Conservation (phyloP, 257 asterid genomes). For the Knoxia roxburghii region DNA sequence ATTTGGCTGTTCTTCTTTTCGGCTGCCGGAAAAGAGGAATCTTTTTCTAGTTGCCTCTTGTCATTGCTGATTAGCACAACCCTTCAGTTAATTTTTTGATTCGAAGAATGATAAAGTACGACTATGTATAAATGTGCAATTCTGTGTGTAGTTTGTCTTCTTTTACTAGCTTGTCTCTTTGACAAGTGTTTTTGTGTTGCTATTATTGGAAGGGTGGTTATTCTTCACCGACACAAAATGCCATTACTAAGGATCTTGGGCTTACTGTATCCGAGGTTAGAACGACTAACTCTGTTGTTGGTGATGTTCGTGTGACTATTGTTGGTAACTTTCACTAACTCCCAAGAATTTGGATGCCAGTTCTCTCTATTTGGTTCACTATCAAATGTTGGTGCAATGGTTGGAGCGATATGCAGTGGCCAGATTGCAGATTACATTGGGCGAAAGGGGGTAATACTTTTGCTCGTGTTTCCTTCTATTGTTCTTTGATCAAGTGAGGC, state of each 20-base stretch:
- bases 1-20: neutral
- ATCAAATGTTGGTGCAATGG: conserved; percentile 96
- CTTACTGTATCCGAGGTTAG: conserved; percentile 83
- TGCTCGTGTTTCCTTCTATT: neutral
- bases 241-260: conserved; percentile 54
- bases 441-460: conserved; percentile 69
- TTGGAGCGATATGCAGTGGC: conserved; percentile 96
- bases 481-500: neutral
- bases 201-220: conserved; percentile 62
- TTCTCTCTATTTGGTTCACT: conserved; percentile 89
- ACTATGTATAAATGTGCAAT: neutral
- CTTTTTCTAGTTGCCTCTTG: neutral
- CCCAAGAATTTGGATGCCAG: conserved; percentile 27
- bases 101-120: neutral
- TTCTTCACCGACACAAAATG: conserved; percentile 84
- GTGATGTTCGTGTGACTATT: conserved; percentile 9
- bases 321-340: neutral
- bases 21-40: conserved; percentile 1
- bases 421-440: conserved; percentile 96
- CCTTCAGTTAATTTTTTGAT: neutral
- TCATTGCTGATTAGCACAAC: neutral
- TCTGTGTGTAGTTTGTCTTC: neutral
- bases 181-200: conserved; percentile 21
- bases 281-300: conserved; percentile 5
- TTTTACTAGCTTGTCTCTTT: conserved; percentile 5